Evolutionary conservation across 1,284 basidiomycete species (phyloP).

Genomic region (Thelephora terrestris): DNA sequence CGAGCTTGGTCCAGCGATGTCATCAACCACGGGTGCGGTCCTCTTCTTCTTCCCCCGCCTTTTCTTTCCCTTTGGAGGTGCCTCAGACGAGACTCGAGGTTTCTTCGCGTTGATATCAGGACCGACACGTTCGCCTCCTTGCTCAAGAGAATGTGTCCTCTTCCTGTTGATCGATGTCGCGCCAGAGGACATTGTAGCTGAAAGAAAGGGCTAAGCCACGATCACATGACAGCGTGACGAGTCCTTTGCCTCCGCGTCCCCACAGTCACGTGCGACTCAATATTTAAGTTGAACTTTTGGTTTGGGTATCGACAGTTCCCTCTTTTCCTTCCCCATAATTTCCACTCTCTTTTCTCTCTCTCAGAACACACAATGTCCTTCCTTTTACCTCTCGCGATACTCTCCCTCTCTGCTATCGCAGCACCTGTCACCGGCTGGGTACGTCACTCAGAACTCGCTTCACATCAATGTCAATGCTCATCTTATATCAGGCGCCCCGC

Average conservation of each 20-base stretch:
- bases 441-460: conserved; percentile 2
- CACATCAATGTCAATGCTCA: not conserved
- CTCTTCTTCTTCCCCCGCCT: conserved; percentile 19
- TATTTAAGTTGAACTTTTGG: too few species aligned
- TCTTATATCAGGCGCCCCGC: conserved; percentile 3
- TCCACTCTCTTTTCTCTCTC: too few species aligned
- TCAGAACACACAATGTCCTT: too few species aligned
- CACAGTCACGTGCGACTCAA: too few species aligned
- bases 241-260: too few species aligned
- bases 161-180: conserved; percentile 11
- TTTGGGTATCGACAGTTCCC: too few species aligned
- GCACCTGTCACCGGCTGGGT: too few species aligned
- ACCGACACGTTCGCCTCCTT: not conserved
- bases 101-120: not conserved
- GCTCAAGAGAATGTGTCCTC: not conserved
- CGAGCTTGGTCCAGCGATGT: not conserved
- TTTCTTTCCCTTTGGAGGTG: conserved; percentile 15
- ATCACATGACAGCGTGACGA: too few species aligned
- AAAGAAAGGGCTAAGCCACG: not conserved
- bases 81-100: not conserved
- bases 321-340: too few species aligned
- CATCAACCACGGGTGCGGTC: conserved; percentile 14
- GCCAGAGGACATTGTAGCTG: conserved; percentile 10
- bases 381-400: too few species aligned
- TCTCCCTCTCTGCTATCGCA: too few species aligned